These are phyloP conservation scores for Sextonia rubra DNA, from an alignment of 164 flowering plant genomes.

Conservation along the genomic window DNA sequence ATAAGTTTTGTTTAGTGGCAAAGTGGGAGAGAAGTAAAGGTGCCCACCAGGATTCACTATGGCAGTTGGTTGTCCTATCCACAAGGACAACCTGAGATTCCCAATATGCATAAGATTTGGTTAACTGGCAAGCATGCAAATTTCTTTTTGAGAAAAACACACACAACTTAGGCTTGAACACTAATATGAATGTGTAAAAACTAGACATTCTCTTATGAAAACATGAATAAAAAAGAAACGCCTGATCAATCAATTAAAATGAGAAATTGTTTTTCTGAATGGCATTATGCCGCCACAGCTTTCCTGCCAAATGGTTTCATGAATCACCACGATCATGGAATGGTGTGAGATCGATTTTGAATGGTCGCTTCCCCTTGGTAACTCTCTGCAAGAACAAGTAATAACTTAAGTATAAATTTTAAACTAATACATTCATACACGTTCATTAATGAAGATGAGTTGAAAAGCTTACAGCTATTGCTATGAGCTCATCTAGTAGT, in stretches of 20 bases:
- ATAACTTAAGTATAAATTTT: neutral
- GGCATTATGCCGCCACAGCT: neutral
- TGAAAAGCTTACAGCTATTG: conserved; percentile 61
- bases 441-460: neutral
- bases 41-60: no score
- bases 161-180: no score
- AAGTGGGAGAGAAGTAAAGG: no score
- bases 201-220: no score
- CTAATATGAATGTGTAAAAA: no score
- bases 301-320: conserved; percentile 2
- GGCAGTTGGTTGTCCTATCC: no score
- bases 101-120: no score
- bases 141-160: no score
- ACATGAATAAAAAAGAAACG: no score
- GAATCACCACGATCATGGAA: conserved; percentile 26
- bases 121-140: no score
- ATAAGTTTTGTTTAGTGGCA: no score
- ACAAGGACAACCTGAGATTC: no score
- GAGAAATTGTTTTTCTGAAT: neutral
- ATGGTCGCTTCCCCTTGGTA: conserved; percentile 57
- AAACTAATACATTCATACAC: neutral
- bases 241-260: neutral
- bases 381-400: conserved; percentile 36
- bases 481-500: conserved; percentile 66
- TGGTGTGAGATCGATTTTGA: conserved; percentile 72